Evolutionary conservation across 495 filamentous ascomycete species (phyloP).

Genomic region (Pseudevernia furfuracea): DNA sequence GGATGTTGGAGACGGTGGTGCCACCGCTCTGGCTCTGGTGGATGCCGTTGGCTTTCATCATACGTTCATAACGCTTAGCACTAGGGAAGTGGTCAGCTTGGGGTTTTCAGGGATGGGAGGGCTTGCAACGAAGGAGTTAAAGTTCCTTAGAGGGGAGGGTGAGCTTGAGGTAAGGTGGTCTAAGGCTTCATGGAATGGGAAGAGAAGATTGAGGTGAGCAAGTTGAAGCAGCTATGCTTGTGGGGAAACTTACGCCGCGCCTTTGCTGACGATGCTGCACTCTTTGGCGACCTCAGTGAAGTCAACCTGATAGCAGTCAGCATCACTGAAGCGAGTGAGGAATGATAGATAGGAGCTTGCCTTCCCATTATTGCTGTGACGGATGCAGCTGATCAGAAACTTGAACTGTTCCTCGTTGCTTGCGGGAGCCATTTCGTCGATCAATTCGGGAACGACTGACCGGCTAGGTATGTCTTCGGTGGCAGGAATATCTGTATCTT

Average conservation of each 20-base stretch:
- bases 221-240: not conserved
- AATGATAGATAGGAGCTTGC: conserved; percentile 33
- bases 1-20: not conserved
- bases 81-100: conserved; percentile 28
- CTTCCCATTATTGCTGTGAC: conserved; percentile 47
- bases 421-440: conserved; percentile 39
- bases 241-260: conserved; percentile 53
- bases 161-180: not conserved
- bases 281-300: conserved; percentile 56
- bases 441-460: too few species aligned
- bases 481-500: too few species aligned
- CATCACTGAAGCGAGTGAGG: not conserved
- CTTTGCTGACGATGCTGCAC: conserved; percentile 52
- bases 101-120: not conserved
- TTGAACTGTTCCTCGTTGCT: conserved; percentile 50
- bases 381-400: conserved; percentile 59
- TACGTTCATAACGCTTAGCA: conserved; percentile 57
- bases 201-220: not conserved
- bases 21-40: conserved; percentile 14
- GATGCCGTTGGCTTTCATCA: conserved; percentile 52
- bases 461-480: not conserved
- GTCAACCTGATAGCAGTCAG: conserved; percentile 44
- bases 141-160: too few species aligned
- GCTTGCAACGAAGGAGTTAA: too few species aligned
- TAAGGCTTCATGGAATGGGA: not conserved